These are phyloP conservation scores for Gymnopilus junonius DNA, from an alignment of 768 basidiomycete genomes.

Conservation along the genomic window DNA sequence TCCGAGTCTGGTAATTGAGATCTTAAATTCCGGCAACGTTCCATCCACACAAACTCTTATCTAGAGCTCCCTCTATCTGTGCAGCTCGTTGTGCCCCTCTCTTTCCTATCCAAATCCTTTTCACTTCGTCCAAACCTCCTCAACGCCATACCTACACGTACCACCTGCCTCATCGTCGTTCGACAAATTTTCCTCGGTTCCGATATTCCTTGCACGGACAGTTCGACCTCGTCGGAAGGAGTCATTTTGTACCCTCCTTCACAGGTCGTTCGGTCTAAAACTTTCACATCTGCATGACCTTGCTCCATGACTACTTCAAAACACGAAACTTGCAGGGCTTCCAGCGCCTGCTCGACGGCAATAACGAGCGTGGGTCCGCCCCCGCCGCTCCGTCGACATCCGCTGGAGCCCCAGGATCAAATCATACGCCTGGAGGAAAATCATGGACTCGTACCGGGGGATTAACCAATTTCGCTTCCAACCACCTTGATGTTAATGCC, in stretches of 20 bases:
- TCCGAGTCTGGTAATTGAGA: neutral
- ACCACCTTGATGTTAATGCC: slow-evolving; percentile 64
- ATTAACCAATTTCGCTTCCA: slow-evolving; percentile 35
- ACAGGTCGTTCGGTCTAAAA: slow-evolving; percentile 38
- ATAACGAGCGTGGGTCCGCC: slow-evolving; percentile 39
- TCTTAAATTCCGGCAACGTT: slow-evolving; percentile 1
- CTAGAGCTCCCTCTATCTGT: neutral
- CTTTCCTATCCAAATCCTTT: neutral
- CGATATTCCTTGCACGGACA: slow-evolving; percentile 10
- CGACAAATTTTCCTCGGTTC: slow-evolving; percentile 12
- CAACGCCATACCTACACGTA: neutral
- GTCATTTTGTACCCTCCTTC: slow-evolving; percentile 34
- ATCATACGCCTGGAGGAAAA: slow-evolving; percentile 45
- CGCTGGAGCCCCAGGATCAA: slow-evolving; percentile 37
- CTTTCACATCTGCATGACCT: slow-evolving; percentile 63
- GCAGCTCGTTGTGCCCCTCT: neutral
- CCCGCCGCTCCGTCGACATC: slow-evolving; percentile 19
- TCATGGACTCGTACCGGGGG: slow-evolving; percentile 59
- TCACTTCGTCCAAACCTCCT: neutral
- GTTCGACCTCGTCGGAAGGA: slow-evolving; percentile 24
- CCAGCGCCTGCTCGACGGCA: slow-evolving; percentile 68
- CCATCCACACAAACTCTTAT: neutral
- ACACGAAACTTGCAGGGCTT: slow-evolving; percentile 77
- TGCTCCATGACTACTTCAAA: slow-evolving; percentile 78
- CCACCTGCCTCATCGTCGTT: neutral